Percentiles rank a stretch among this genome's conserved stretches.
phyloP scores from a whole-genome alignment of 2,329 filamentous ascomycete species.

The Leptographium radiaticola region DNA sequence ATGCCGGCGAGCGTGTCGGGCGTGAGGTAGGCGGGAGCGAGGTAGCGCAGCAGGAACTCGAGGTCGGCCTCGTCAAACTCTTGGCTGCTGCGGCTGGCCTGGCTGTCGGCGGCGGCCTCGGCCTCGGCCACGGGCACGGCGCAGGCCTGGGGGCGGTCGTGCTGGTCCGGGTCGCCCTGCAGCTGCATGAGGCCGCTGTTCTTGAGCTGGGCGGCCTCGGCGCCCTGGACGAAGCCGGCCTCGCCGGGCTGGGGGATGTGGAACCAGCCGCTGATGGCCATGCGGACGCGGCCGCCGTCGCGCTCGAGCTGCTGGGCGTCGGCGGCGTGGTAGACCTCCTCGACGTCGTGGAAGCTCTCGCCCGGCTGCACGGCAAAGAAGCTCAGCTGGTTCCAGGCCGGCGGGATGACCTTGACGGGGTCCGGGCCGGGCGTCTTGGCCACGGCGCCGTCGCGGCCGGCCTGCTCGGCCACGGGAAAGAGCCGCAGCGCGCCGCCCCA shows the following conservation, averaged over 20 bases:
- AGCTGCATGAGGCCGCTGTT: constrained; percentile 88
- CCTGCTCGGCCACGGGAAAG: constrained; percentile 56
- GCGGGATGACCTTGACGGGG: constrained; percentile 70
- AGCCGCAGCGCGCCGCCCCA: constrained; percentile 90
- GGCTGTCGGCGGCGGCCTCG: constrained; percentile 28
- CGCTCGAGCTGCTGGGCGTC: constrained; percentile 44
- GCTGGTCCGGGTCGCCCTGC: constrained; percentile 79
- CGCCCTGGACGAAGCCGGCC: constrained; percentile 75
- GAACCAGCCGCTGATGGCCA: constrained; percentile 99
- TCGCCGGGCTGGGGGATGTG: constrained; percentile 94
- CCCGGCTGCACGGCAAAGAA: constrained; percentile 98
- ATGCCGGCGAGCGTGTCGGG: constrained; percentile 82
- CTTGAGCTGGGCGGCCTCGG: constrained; percentile 78
- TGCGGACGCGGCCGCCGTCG: constrained; percentile 68
- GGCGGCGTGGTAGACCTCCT: constrained; percentile 78
- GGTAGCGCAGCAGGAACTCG: constrained; percentile 80
- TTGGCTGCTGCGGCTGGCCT: constrained; percentile 26
- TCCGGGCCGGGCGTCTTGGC: constrained; percentile 74
- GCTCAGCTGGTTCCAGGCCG: constrained; percentile 91
- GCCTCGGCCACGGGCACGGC: constrained; percentile 25
- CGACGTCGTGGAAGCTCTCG: constrained; percentile 98
- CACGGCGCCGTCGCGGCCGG: constrained; percentile 56
- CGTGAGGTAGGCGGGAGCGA: constrained; percentile 80
- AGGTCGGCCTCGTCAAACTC: constrained; percentile 64
- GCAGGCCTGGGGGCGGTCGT: constrained; percentile 63